phyloP scores from a whole-genome alignment of 2,329 filamentous ascomycete genomes.

The Teratosphaeria zuluensis region DNA sequence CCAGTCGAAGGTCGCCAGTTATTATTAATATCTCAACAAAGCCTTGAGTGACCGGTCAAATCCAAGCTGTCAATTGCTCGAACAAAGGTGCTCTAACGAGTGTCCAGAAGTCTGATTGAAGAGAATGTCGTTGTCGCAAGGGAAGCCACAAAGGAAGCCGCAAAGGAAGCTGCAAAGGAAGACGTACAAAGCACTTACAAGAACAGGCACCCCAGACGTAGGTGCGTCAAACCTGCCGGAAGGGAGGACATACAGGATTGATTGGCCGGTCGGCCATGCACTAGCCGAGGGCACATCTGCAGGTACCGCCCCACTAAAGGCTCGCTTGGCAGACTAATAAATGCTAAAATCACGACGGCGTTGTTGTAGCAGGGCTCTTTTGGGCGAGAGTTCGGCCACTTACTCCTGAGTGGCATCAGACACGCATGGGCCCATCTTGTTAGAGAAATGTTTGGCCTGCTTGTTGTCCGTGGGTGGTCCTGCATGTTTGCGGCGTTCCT shows the following conservation, averaged over 20 bases:
- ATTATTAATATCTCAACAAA: not conserved
- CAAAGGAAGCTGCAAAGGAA: not conserved
- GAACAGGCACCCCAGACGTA: not conserved
- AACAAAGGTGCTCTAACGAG: not conserved
- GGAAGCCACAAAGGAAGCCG: not conserved
- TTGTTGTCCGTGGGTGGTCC: not conserved
- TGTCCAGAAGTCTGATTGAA: not conserved
- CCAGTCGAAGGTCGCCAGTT: not conserved
- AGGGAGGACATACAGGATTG: not conserved
- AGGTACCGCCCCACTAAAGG: not conserved
- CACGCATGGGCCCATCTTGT: not conserved
- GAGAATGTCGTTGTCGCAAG: not conserved
- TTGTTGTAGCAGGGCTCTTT: not conserved
- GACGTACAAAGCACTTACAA: not conserved
- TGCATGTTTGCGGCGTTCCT: not conserved
- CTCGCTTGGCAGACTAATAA: not conserved
- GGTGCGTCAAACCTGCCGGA: not conserved
- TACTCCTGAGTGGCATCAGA: not conserved
- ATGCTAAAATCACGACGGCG: not conserved
- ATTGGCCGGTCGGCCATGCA: not conserved
- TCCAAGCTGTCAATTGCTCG: not conserved
- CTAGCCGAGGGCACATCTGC: not conserved
- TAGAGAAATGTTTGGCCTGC: not conserved
- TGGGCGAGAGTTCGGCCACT: not conserved
- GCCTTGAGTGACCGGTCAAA: not conserved